Base-by-base conservation (phyloP, 1,139 yeast species). In the Williopsis jadinii region DNA sequence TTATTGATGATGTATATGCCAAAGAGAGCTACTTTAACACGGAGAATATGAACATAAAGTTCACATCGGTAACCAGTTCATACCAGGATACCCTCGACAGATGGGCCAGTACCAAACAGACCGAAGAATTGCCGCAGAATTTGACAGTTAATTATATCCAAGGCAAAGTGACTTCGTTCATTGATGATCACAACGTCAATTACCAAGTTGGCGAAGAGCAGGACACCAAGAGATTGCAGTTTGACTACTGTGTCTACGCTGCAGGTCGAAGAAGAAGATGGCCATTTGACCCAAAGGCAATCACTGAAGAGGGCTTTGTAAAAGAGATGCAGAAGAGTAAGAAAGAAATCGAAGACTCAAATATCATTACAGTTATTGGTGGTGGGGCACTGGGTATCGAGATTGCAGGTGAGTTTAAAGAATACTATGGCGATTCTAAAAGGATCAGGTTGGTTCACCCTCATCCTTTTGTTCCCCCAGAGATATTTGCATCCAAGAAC, bases 231-330 rank as follows among this genome's bases (percentile, higher is more conserved):
- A 48, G 48, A 1, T 55, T 73, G 15, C 57, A 58, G n/a, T 76
- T 73, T 52, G 77, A 74, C 48, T 74, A 70, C 47, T 70, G 70
- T 19, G 60, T 75, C 5, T 53, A 68, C 46, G 77, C 80, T 3
- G 58, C 73, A 3, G 82, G 82, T 1, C 58, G 80, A 53, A 64
- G 72, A 44, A 58, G 80, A 44, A 57, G 60, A 35, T 75, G 77
- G 77, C 82, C 81, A 11, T 68, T 74, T 30, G 73, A 76, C 15
- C 81, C 81, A 5, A 51, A 56, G 14, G 69, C 58, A 3, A 37
- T 40, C 10, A 55, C 58, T 3, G 52, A 51, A 28, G 46, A 51
- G 14, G 50, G 48, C 10, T 60, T 53, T 38, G 39, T 50, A 8
- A 40, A 46, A 13, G 67, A 63, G 42, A 60, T 62, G 59, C 30